phyloP scores from a whole-genome alignment of 2,329 filamentous ascomycete species.

The Monilinia fructigena region DNA sequence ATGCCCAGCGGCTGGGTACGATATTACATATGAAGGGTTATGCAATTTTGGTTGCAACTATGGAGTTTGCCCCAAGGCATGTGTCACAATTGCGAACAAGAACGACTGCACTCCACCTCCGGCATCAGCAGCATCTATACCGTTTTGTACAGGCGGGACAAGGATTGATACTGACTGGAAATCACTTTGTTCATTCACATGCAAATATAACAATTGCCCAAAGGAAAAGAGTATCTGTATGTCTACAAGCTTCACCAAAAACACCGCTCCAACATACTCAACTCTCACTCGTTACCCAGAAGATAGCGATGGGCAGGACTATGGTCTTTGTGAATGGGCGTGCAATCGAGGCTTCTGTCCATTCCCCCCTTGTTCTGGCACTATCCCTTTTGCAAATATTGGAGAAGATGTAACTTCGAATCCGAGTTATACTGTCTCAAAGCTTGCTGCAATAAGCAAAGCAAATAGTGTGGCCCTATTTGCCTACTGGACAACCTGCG shows the following conservation, averaged over 20 bases:
- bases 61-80: conserved; percentile 29
- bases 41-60: conserved; percentile 38
- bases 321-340: background rate
- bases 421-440: background rate
- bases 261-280: background rate
- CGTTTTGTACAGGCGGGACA: background rate
- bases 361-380: background rate
- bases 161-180: background rate
- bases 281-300: background rate
- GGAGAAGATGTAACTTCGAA: conserved; percentile 1
- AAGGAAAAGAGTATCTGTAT: background rate
- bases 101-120: background rate
- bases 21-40: conserved; percentile 31
- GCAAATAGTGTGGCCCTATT: background rate
- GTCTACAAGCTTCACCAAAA: background rate
- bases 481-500: conserved; percentile 1
- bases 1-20: background rate
- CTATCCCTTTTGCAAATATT: background rate
- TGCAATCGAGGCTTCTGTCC: conserved; percentile 1
- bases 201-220: background rate
- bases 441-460: background rate
- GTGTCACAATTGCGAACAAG: background rate
- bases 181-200: background rate
- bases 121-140: background rate
- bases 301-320: background rate